phyloP scores from a whole-genome alignment of 2,329 filamentous ascomycete species.

The Diplocarpon mali region DNA sequence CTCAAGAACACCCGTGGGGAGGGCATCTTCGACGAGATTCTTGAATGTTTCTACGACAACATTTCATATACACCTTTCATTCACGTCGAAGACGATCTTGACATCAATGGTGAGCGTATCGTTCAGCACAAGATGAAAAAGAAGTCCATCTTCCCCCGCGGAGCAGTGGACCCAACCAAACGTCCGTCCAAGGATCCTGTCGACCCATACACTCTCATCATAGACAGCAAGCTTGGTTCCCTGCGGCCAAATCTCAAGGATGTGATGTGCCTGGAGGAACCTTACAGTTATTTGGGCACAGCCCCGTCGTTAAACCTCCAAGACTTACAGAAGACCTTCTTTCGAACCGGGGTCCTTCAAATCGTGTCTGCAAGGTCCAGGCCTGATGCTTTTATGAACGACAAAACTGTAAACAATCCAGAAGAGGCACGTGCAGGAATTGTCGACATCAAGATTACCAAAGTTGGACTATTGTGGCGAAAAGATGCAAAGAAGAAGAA shows the following conservation, averaged over 20 bases:
- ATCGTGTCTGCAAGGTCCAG: conserved; percentile 90
- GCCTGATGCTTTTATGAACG: conserved; percentile 89
- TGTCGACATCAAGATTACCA: conserved; percentile 95
- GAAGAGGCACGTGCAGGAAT: conserved; percentile 82
- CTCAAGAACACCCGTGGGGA: conserved; percentile 89
- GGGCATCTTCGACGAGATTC: conserved; percentile 83
- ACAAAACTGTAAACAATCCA: conserved; percentile 74
- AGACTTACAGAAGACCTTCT: conserved; percentile 78
- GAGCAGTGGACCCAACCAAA: conserved; percentile 51
- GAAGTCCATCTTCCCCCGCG: conserved; percentile 55
- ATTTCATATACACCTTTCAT: conserved; percentile 98
- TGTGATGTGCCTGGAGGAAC: conserved; percentile 85
- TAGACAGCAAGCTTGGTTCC: conserved; percentile 77
- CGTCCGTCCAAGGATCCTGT: conserved; percentile 70
- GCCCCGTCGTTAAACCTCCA: conserved; percentile 65
- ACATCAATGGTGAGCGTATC: conserved; percentile 65
- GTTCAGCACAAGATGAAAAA: conserved; percentile 62
- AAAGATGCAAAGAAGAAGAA: conserved; percentile 93
- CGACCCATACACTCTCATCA: conserved; percentile 87
- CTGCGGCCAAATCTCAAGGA: conserved; percentile 80
- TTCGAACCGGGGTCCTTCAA: conserved; percentile 82
- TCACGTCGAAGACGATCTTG: conserved; percentile 85
- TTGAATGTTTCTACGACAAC: conserved; percentile 97
- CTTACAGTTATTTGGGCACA: conserved; percentile 78
- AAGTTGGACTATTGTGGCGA: conserved; percentile 88